Base-by-base conservation (phyloP, 257 asterid species). In the Rubia yunnanensis region DNA sequence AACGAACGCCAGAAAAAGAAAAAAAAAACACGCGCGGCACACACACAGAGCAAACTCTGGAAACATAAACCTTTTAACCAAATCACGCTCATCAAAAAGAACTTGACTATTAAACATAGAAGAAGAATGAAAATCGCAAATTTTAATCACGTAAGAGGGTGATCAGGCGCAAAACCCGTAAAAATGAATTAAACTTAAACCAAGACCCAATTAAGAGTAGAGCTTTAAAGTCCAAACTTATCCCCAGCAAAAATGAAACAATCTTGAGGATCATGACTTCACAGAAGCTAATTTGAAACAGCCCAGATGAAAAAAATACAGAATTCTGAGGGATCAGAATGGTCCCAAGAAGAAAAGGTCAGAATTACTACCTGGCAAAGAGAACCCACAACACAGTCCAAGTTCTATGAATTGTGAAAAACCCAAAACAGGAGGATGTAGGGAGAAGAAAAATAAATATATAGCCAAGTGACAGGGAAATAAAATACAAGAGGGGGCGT, bases 241-340 rank as follows among this genome's bases (percentile, higher is more conserved):
- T 31, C 56, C 69, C 71, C 73, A 62, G 66, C 48, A 77, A 66
- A 70, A 77, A 60, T 28, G 64, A 71, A 65, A 70, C 73, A 68
- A 72, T 56, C 77, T 69, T 68, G 67, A 76, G 71, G 86, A 88
- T 80, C 86, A 76, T 65, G 48, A 67, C 59, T 74, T 61, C 64
- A 54, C 55, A 23, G 46, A 23, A 52, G 60, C 63, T 26, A 62
- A 28, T 58, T 58, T 18, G 63, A 26, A 61, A 67, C 30, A 31
- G 24, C 56, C 61, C 66, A 69, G 67, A 44, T 68, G 70, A 73
- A 69, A 59, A 49, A 67, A 49, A 67, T 74, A 81, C 80, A 77
- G 67, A 74, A 70, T 70, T 70, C 17, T 3, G 63, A 20, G 56
- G 70, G 76, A 77, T 70, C 68, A 70, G 61, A 69, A 67, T 67